These are phyloP conservation scores for Diaporthe citriasiana DNA, from an alignment of 2,329 filamentous ascomycete genomes.

Conservation along the genomic window DNA sequence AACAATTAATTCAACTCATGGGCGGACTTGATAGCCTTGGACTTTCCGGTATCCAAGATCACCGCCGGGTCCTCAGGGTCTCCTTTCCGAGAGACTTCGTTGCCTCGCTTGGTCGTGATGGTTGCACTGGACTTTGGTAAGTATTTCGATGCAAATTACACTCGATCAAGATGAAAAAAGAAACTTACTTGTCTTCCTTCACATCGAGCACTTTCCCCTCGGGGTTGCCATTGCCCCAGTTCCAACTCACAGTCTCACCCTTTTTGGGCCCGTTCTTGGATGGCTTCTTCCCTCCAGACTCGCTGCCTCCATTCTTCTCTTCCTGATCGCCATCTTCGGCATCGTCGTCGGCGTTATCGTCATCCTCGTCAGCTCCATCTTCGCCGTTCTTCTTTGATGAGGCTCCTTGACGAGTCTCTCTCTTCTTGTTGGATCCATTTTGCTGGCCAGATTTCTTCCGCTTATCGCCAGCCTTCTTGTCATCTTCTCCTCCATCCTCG, in stretches of 20 bases:
- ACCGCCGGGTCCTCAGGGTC: constrained; percentile 59
- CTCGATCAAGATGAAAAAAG: not conserved
- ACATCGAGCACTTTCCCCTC: constrained; percentile 61
- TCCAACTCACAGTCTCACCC: constrained; percentile 62
- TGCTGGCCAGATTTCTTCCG: constrained; percentile 41
- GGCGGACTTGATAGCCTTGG: constrained; percentile 57
- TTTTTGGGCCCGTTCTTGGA: constrained; percentile 39
- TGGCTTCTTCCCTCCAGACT: constrained; percentile 40
- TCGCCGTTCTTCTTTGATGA: constrained; percentile 38
- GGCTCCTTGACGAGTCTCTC: constrained; percentile 44
- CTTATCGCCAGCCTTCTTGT: constrained; percentile 43
- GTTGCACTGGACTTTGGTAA: constrained; percentile 48
- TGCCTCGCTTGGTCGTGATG: constrained; percentile 59
- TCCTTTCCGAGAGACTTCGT: constrained; percentile 57
- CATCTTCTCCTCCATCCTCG: constrained; percentile 24
- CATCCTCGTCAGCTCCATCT: constrained; percentile 44
- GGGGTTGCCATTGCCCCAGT: constrained; percentile 60
- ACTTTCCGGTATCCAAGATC: constrained; percentile 58
- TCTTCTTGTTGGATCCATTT: constrained; percentile 45
- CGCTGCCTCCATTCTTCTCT: constrained; percentile 40
- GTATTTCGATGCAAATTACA: not conserved
- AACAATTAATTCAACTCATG: constrained; percentile 55
- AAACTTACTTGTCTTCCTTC: constrained; percentile 56
- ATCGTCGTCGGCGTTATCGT: constrained; percentile 39
- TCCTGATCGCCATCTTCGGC: constrained; percentile 40